phyloP scores from a whole-genome alignment of 169 alveolate species.

The Plasmodium gaboni region DNA sequence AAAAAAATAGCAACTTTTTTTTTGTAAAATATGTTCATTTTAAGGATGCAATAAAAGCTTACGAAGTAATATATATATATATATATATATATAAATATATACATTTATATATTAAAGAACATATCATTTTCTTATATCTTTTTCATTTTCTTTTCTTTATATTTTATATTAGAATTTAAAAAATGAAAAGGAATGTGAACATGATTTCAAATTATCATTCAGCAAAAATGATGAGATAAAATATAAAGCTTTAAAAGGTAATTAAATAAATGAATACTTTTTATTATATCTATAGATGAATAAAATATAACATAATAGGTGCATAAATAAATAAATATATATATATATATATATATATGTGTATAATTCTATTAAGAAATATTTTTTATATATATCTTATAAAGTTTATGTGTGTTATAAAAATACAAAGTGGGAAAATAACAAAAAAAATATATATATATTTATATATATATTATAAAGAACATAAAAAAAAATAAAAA shows the following conservation, averaged over 20 bases:
- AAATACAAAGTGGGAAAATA: no score
- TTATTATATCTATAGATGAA: neutral
- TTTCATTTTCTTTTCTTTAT: neutral
- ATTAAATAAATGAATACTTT: neutral
- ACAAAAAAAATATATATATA: no score
- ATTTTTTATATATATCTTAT: neutral
- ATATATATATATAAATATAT: neutral
- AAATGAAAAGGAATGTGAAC: conserved; percentile 8
- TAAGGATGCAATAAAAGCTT: conserved; percentile 68
- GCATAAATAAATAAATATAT: no score
- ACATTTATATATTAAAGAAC: no score
- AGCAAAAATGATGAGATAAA: conserved; percentile 65
- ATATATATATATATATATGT: neutral
- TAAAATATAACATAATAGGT: no score
- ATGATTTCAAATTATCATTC: conserved; percentile 28
- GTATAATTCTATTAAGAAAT: neutral
- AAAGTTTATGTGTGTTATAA: no score
- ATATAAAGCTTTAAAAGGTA: conserved; percentile 66
- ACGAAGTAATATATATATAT: conserved; percentile 23
- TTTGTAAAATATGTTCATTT: conserved; percentile 41
- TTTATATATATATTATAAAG: no score
- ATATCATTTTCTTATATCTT: neutral
- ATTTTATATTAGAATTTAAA: conserved; percentile 19
- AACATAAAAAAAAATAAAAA: no score
- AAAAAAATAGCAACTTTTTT: conserved; percentile 49